Percentiles rank a stretch among this genome's conserved stretches.
Evolutionary conservation across 352 stramenopile genomes (phyloP).

Genomic region (Pythium insidiosum): DNA sequence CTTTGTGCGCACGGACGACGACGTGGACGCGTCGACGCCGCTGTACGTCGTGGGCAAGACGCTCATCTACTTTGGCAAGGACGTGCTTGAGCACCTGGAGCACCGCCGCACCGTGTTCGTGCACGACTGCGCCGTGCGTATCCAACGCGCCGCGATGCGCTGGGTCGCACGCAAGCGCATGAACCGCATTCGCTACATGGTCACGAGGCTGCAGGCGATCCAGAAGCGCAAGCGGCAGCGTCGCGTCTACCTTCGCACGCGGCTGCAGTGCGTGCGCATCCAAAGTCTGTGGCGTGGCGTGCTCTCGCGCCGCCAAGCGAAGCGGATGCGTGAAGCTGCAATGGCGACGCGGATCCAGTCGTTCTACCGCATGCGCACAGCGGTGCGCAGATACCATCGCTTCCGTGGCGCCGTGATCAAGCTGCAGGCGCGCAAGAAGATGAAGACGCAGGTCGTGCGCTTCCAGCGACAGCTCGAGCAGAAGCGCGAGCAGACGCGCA

Average conservation of each 20-base stretch:
- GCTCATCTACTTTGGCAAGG: constrained; percentile 91
- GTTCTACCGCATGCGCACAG: constrained; percentile 35
- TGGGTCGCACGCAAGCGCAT: constrained; percentile 50
- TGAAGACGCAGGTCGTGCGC: constrained; percentile 71
- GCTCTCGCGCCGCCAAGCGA: constrained; percentile 40
- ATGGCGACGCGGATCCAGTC: constrained; percentile 59
- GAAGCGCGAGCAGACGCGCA: constrained; percentile 57
- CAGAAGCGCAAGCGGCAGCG: constrained; percentile 40
- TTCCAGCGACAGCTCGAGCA: constrained; percentile 50
- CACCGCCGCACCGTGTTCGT: constrained; percentile 60
- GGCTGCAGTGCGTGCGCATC: constrained; percentile 36
- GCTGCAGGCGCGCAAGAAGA: constrained; percentile 62
- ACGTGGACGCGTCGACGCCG: constrained; percentile 32
- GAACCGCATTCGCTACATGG: constrained; percentile 35
- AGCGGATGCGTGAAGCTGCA: constrained; percentile 44
- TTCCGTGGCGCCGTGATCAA: constrained; percentile 67
- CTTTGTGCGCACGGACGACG: constrained; percentile 27
- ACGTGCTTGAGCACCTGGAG: constrained; percentile 89
- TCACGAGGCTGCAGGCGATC: constrained; percentile 51
- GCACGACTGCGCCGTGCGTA: constrained; percentile 50
- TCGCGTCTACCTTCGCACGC: constrained; percentile 30
- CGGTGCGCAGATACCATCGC: constrained; percentile 33
- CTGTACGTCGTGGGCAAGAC: constrained; percentile 80
- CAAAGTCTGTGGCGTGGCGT: constrained; percentile 75
- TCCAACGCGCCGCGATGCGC: constrained; percentile 43